These are phyloP conservation scores for Coleophoma cylindrospora DNA, from an alignment of 2,329 filamentous ascomycete genomes.

Conservation along the genomic window DNA sequence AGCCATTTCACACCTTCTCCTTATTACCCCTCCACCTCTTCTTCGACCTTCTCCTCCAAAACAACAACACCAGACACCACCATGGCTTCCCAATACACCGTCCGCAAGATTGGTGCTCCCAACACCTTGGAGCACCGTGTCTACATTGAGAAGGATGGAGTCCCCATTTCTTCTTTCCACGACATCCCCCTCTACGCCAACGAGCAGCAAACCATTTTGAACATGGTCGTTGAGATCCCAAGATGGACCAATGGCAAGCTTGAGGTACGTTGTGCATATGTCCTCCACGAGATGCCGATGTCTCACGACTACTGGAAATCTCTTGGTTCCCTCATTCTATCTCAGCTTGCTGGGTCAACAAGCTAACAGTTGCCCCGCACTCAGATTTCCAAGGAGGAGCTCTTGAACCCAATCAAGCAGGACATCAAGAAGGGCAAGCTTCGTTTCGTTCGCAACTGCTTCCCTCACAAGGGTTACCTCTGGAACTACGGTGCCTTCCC, in stretches of 20 bases:
- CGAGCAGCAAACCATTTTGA: slow-evolving; percentile 88
- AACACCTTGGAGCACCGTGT: slow-evolving; percentile 97
- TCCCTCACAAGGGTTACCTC: slow-evolving; percentile 99
- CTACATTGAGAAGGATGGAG: slow-evolving; percentile 97
- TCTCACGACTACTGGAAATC: too few species aligned
- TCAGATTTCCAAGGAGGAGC: slow-evolving; percentile 97
- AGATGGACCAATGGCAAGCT: slow-evolving; percentile 99
- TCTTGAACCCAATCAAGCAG: slow-evolving; percentile 99
- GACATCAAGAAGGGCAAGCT: slow-evolving; percentile 99
- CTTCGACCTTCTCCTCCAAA: slow-evolving; percentile 6
- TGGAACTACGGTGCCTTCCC: slow-evolving; percentile 99
- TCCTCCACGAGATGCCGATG: not conserved
- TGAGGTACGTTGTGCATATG: slow-evolving; percentile 62
- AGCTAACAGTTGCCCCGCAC: slow-evolving; percentile 5
- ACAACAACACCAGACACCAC: slow-evolving; percentile 13
- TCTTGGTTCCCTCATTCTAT: not conserved
- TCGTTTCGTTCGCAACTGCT: slow-evolving; percentile 99
- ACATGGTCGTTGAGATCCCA: slow-evolving; percentile 99
- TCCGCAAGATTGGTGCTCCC: slow-evolving; percentile 83
- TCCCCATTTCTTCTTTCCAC: slow-evolving; percentile 92
- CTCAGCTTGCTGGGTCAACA: not conserved
- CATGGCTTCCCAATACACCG: slow-evolving; percentile 52
- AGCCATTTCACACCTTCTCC: not conserved
- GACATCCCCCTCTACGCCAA: slow-evolving; percentile 98
- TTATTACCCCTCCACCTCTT: slow-evolving; percentile 7